Conservation (phyloP, 1,284 basidiomycete species). For the Rhodotorula glutinis region DNA sequence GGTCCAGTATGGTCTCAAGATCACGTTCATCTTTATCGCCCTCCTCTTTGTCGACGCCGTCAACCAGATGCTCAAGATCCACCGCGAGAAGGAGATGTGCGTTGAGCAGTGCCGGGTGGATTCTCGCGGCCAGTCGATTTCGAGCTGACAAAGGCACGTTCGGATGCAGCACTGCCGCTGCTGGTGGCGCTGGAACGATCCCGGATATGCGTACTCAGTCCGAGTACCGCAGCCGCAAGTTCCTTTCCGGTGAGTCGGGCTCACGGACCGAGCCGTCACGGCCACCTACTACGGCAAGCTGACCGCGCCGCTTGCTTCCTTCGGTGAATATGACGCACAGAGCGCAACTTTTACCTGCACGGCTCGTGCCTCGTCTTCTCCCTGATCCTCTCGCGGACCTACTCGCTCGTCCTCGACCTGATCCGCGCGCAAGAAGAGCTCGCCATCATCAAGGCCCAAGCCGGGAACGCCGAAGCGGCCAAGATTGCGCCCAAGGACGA, state of each 20-base stretch:
- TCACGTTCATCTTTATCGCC: slow-evolving; percentile 38
- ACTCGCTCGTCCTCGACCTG: slow-evolving; percentile 51
- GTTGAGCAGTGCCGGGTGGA: neutral
- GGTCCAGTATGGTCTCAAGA: slow-evolving; percentile 47
- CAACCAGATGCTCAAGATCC: slow-evolving; percentile 40
- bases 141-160: neutral
- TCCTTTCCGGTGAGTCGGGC: slow-evolving; percentile 36
- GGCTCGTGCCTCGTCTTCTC: slow-evolving; percentile 50
- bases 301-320: neutral
- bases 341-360: slow-evolving; percentile 45
- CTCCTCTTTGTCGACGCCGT: slow-evolving; percentile 38
- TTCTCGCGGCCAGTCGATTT: too few species aligned
- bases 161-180: neutral
- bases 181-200: neutral
- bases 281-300: neutral
- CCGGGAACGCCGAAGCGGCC: slow-evolving; percentile 4
- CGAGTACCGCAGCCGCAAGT: slow-evolving; percentile 46
- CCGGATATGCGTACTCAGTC: slow-evolving; percentile 44
- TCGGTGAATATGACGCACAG: neutral
- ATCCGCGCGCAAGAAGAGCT: slow-evolving; percentile 53
- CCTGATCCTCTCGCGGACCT: slow-evolving; percentile 50
- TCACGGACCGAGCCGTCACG: neutral
- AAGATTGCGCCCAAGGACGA: neutral
- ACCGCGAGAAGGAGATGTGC: slow-evolving; percentile 36
- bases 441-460: slow-evolving; percentile 39